A percentile compares a stretch with the other conserved stretches of the same genome.
Conservation (phyloP, 331 rosid genomes). For the Arachis monticola region DNA sequence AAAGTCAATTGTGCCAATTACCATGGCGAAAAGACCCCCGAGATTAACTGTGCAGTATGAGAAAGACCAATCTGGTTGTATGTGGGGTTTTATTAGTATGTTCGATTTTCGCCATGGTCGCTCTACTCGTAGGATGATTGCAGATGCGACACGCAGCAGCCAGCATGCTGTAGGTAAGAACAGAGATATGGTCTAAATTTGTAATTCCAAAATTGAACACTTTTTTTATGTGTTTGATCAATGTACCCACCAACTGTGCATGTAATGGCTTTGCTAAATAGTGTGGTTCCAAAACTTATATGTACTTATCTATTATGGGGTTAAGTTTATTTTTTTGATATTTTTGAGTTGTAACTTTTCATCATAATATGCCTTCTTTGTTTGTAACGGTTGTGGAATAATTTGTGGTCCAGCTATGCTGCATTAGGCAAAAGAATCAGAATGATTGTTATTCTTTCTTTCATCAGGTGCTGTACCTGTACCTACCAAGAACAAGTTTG, state of each 20-base stretch:
- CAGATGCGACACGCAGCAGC: constrained; percentile 72
- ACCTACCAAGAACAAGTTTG: constrained; percentile 67
- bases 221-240: neutral
- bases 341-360: no score
- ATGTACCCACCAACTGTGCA: constrained; percentile 11
- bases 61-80: constrained; percentile 91
- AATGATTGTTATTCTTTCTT: constrained; percentile 31
- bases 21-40: constrained; percentile 78
- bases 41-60: constrained; percentile 69
- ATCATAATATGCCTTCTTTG: no score
- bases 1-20: constrained; percentile 22
- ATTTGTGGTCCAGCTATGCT: constrained; percentile 9
- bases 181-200: constrained; percentile 4
- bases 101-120: constrained; percentile 95
- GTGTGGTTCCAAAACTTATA: neutral
- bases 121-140: constrained; percentile 65
- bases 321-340: constrained; percentile 4
- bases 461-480: constrained; percentile 56
- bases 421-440: constrained; percentile 20
- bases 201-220: constrained; percentile 30
- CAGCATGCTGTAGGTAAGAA: constrained; percentile 71
- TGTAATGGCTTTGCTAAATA: constrained; percentile 14
- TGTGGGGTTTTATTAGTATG: constrained; percentile 93
- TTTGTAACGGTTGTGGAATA: no score
- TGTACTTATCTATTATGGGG: constrained; percentile 23